Conservation (phyloP, 2,329 filamentous ascomycete species). For the Trichocomaceae sp. region DNA sequence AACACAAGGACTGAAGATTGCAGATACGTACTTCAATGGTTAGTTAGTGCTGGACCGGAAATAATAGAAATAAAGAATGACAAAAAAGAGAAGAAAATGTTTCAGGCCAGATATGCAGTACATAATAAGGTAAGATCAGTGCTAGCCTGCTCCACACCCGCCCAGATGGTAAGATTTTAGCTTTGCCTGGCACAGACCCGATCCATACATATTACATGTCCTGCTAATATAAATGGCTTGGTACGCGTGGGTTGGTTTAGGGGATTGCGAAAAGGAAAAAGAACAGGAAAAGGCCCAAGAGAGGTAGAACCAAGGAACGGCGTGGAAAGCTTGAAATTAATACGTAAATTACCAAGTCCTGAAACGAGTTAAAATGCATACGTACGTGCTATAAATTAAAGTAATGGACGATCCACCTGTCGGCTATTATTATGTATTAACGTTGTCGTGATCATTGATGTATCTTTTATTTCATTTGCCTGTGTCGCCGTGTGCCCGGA, state of each 20-base stretch:
- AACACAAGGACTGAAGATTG: not conserved
- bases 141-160: not conserved
- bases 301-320: not conserved
- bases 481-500: not conserved
- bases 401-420: not conserved
- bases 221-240: not conserved
- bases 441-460: too few species aligned
- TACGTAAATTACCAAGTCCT: not conserved
- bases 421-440: not conserved
- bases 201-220: too few species aligned
- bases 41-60: not conserved
- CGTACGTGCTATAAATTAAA: not conserved
- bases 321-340: not conserved
- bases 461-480: not conserved
- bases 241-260: not conserved
- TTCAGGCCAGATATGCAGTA: slow-evolving; percentile 1
- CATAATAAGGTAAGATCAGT: not conserved
- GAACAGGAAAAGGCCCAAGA: too few species aligned
- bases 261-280: not conserved
- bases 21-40: too few species aligned
- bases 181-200: not conserved
- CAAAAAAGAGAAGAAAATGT: not conserved
- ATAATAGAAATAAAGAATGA: not conserved
- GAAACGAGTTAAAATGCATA: too few species aligned
- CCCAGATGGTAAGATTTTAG: not conserved